Evolutionary conservation across 2,329 filamentous ascomycete genomes (phyloP).

Genomic region (Trichoderma endophyticum): DNA sequence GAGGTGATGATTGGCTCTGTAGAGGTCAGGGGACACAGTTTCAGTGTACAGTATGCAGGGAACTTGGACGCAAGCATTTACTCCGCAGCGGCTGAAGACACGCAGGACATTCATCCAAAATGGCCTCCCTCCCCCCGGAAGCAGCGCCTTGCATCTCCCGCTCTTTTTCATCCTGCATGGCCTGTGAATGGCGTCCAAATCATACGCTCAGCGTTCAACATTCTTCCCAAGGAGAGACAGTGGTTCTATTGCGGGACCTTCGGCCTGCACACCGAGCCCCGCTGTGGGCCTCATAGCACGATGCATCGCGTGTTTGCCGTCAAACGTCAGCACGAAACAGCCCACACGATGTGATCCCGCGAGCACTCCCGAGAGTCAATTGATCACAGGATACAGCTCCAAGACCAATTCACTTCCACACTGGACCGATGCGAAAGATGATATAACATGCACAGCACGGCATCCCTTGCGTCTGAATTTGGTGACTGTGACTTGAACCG

Average conservation of each 20-base stretch:
- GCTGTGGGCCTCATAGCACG: conserved; percentile 13
- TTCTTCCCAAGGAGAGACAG: background rate
- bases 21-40: background rate
- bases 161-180: background rate
- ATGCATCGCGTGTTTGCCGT: conserved; percentile 13
- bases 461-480: background rate
- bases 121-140: background rate
- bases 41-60: background rate
- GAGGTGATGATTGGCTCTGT: background rate
- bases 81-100: conserved; percentile 7
- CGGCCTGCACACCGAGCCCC: conserved; percentile 12
- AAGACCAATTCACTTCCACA: background rate
- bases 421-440: background rate
- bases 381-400: background rate
- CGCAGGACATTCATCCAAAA: background rate
- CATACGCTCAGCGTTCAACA: background rate
- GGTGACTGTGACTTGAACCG: background rate
- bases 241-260: conserved; percentile 6
- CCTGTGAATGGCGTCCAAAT: background rate
- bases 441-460: background rate
- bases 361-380: background rate
- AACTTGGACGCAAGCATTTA: background rate
- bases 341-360: background rate
- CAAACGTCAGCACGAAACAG: conserved; percentile 2
- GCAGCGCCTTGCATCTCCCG: background rate